A percentile compares a stretch with the other conserved stretches of the same genome.
Evolutionary conservation across 2,329 filamentous ascomycete species (phyloP).

Genomic region (Colletotrichum endophyticum): DNA sequence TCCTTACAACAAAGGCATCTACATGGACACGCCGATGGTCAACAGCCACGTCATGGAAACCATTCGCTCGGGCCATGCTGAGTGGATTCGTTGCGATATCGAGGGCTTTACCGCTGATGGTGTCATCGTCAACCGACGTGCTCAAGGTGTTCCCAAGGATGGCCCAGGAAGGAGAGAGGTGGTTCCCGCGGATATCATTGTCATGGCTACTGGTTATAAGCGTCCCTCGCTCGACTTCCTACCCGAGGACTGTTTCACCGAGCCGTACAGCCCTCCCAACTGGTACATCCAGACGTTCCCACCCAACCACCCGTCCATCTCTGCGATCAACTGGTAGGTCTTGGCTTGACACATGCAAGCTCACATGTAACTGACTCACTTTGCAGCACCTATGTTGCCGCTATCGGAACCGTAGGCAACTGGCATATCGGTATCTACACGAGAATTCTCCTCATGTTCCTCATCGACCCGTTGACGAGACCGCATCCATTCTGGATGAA

Average conservation of each 20-base stretch:
- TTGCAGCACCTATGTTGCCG: conserved; percentile 77
- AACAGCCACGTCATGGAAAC: conserved; percentile 82
- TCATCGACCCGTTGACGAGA: conserved; percentile 77
- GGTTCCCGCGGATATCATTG: conserved; percentile 75
- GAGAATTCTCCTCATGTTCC: conserved; percentile 83
- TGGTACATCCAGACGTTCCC: conserved; percentile 93
- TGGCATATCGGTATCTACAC: conserved; percentile 93
- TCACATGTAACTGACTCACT: neutral
- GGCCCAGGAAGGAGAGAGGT: conserved; percentile 72
- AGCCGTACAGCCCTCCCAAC: conserved; percentile 79
- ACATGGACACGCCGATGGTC: conserved; percentile 85
- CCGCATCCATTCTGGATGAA: conserved; percentile 79
- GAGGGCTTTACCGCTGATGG: conserved; percentile 66
- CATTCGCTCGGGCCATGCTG: conserved; percentile 72
- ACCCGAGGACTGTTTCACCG: conserved; percentile 72
- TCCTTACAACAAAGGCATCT: conserved; percentile 74
- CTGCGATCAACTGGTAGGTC: conserved; percentile 70
- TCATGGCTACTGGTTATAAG: conserved; percentile 85
- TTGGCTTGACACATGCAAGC: neutral
- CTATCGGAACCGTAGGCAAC: conserved; percentile 83
- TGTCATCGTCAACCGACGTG: conserved; percentile 73
- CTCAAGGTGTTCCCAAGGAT: conserved; percentile 75
- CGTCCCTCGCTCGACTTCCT: conserved; percentile 77
- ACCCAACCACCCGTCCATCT: conserved; percentile 73
- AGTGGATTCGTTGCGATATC: conserved; percentile 85